phyloP scores from a whole-genome alignment of 139 green algal species.

The Chlorella sp. region DNA sequence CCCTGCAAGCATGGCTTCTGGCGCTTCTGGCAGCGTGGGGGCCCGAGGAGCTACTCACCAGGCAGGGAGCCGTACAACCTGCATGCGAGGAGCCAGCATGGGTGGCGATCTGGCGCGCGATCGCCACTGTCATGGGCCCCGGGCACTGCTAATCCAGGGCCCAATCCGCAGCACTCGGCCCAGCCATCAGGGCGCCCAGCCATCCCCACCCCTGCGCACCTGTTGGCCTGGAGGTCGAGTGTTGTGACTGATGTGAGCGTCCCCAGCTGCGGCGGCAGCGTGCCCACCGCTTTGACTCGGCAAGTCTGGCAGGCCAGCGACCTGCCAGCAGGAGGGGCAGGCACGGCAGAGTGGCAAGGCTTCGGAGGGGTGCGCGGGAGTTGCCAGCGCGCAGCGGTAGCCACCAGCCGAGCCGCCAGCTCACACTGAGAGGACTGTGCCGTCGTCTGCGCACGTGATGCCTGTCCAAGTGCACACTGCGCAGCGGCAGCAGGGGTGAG shows the following conservation, averaged over 20 bases:
- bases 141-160: too few species aligned
- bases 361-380: neutral
- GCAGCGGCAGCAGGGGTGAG: neutral
- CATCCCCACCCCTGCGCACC: too few species aligned
- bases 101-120: too few species aligned
- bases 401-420: neutral
- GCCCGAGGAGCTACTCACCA: too few species aligned
- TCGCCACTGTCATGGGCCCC: too few species aligned
- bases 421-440: slow-evolving; percentile 8
- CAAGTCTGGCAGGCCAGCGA: slow-evolving; percentile 11
- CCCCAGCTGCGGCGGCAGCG: neutral
- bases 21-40: too few species aligned
- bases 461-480: slow-evolving; percentile 12
- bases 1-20: too few species aligned
- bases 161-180: too few species aligned
- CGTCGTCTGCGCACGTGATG: neutral
- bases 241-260: neutral
- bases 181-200: too few species aligned
- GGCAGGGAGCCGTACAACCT: too few species aligned
- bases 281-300: neutral
- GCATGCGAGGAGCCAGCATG: too few species aligned
- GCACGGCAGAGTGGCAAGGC: neutral
- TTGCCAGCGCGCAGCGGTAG: neutral
- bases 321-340: neutral
- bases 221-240: slow-evolving; percentile 21